phyloP scores from a whole-genome alignment of 305 asterid genomes.

The Solanum hybrid region DNA sequence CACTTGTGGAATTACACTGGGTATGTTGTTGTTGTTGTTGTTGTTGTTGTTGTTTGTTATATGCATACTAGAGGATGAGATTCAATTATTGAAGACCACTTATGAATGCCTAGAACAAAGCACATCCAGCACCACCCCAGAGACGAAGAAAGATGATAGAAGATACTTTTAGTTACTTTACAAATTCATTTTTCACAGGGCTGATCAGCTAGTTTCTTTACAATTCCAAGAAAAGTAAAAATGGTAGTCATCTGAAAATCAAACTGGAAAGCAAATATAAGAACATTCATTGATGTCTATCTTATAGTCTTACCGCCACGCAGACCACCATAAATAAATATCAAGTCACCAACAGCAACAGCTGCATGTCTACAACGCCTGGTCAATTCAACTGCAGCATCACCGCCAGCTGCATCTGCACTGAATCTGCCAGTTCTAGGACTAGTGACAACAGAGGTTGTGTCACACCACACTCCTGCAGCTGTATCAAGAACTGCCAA shows the following conservation, averaged over 20 bases:
- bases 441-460: conserved; percentile 84
- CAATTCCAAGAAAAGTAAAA: not conserved
- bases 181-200: not conserved
- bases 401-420: conserved; percentile 99
- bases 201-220: not conserved
- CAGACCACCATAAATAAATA: conserved; percentile 93
- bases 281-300: not conserved
- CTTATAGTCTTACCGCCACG: conserved; percentile 79
- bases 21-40: no score
- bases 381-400: conserved; percentile 93
- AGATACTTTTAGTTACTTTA: not conserved
- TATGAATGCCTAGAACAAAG: not conserved
- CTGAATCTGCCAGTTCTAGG: conserved; percentile 96
- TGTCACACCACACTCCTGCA: conserved; percentile 99
- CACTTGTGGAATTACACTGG: not conserved
- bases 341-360: conserved; percentile 95
- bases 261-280: not conserved
- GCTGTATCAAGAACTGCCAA: conserved; percentile 90
- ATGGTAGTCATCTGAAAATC: not conserved
- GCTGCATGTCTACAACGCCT: conserved; percentile 97
- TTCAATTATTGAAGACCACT: not conserved
- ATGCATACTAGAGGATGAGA: not conserved
- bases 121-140: not conserved
- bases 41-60: not conserved
- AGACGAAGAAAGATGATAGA: not conserved